phyloP scores from a whole-genome alignment of 306 rosid genomes.

The Neltuma alba region DNA sequence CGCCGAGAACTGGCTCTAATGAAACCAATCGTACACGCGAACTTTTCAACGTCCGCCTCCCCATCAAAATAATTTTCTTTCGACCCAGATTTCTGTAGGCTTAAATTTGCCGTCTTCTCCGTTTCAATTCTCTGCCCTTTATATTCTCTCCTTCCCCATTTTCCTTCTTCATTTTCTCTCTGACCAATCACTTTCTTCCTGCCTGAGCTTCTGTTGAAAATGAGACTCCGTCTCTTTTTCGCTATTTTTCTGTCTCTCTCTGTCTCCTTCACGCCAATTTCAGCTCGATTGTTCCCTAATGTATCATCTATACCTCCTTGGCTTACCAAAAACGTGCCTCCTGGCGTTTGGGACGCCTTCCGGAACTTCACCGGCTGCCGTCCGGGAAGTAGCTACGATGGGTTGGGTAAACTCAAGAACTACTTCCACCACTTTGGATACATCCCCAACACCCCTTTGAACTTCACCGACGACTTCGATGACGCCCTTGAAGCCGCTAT shows the following conservation, averaged over 20 bases:
- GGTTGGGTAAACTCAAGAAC: conserved; percentile 62
- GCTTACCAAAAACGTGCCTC: conserved; percentile 28
- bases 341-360: conserved; percentile 64
- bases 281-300: conserved; percentile 78
- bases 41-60: conserved; percentile 28
- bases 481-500: conserved; percentile 57
- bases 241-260: conserved; percentile 27
- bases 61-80: background rate
- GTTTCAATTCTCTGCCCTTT: background rate
- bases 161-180: background rate
- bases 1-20: background rate
- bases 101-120: background rate
- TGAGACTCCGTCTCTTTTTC: conserved; percentile 34
- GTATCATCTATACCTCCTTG: conserved; percentile 51
- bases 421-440: conserved; percentile 79
- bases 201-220: too few relatives aligned
- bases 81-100: conserved; percentile 6
- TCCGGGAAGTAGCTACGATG: conserved; percentile 48
- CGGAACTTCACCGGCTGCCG: conserved; percentile 58
- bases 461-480: conserved; percentile 76
- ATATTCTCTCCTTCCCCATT: background rate
- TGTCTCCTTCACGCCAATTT: conserved; percentile 30
- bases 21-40: background rate
- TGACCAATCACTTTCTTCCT: too few relatives aligned
- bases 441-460: conserved; percentile 49